Conservation (phyloP, 192 early-diverging fungal species). For the Backusella circina region DNA sequence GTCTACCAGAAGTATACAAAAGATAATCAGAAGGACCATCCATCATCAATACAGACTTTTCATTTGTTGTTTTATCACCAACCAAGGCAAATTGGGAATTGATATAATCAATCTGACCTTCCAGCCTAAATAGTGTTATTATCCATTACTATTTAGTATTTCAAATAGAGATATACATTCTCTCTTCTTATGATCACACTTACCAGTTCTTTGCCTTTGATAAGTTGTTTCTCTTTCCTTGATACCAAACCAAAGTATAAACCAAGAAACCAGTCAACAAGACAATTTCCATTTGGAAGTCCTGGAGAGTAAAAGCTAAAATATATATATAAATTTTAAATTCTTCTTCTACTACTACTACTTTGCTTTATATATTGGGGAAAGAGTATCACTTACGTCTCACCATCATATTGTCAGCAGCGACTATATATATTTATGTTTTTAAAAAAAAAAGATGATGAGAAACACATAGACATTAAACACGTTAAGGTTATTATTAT, state of each 20-base stretch:
- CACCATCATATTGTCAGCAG: background rate
- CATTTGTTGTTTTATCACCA: slow-evolving; percentile 52
- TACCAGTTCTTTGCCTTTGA: slow-evolving; percentile 42
- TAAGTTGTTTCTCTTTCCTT: slow-evolving; percentile 29
- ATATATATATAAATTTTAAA: background rate
- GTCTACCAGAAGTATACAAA: slow-evolving; percentile 74
- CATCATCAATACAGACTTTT: slow-evolving; percentile 39
- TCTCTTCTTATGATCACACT: too few species aligned
- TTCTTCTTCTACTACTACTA: too few species aligned
- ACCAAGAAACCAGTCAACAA: slow-evolving; percentile 12
- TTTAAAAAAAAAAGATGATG: background rate
- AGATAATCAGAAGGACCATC: slow-evolving; percentile 76
- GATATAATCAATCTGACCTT: slow-evolving; percentile 26
- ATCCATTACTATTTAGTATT: too few species aligned
- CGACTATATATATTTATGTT: background rate
- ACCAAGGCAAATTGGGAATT: slow-evolving; percentile 70
- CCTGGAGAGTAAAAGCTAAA: background rate
- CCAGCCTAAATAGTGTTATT: slow-evolving; percentile 25
- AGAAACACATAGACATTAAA: background rate
- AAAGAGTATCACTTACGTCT: background rate
- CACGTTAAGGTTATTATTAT: too few species aligned
- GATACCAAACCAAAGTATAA: slow-evolving; percentile 26
- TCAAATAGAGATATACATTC: too few species aligned
- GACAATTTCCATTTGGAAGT: slow-evolving; percentile 25
- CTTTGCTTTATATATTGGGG: background rate